Conservation (phyloP, 768 basidiomycete species). For the Tylopilus vinaceipallidus region DNA sequence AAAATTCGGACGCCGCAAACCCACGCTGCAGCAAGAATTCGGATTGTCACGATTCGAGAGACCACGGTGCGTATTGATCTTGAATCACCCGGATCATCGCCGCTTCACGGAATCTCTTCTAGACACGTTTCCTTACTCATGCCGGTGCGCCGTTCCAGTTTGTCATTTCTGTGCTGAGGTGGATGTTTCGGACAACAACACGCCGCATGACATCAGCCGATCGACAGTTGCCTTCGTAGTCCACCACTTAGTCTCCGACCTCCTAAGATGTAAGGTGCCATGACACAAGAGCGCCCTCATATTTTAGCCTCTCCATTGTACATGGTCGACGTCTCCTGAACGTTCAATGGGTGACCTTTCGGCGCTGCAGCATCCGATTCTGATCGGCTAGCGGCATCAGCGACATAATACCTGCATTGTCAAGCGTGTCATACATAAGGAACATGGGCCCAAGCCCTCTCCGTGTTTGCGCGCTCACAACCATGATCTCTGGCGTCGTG, state of each 20-base stretch:
- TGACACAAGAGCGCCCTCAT: not conserved
- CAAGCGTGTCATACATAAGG: too few relatives aligned
- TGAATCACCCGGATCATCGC: too few relatives aligned
- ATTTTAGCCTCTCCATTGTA: not conserved
- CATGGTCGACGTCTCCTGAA: not conserved
- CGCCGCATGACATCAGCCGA: too few relatives aligned
- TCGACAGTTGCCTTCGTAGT: not conserved
- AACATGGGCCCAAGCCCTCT: not conserved
- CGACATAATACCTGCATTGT: not conserved
- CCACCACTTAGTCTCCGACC: not conserved
- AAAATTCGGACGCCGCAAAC: too few relatives aligned
- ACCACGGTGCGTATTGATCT: too few relatives aligned
- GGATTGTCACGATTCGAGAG: too few relatives aligned
- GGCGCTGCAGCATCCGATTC: slow-evolving; percentile 1
- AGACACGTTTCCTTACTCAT: too few relatives aligned
- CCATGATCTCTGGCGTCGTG: slow-evolving; percentile 9
- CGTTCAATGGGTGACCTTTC: not conserved
- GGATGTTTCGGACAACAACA: too few relatives aligned
- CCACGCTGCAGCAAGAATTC: too few relatives aligned
- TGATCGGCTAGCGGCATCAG: not conserved
- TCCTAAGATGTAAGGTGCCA: slow-evolving; percentile 1
- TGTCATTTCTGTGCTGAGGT: too few relatives aligned
- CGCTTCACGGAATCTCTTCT: too few relatives aligned
- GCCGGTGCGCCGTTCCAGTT: too few relatives aligned
- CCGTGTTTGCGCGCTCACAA: not conserved